Conservation (phyloP, 805 yeast species). For the Starmerella bombi region DNA sequence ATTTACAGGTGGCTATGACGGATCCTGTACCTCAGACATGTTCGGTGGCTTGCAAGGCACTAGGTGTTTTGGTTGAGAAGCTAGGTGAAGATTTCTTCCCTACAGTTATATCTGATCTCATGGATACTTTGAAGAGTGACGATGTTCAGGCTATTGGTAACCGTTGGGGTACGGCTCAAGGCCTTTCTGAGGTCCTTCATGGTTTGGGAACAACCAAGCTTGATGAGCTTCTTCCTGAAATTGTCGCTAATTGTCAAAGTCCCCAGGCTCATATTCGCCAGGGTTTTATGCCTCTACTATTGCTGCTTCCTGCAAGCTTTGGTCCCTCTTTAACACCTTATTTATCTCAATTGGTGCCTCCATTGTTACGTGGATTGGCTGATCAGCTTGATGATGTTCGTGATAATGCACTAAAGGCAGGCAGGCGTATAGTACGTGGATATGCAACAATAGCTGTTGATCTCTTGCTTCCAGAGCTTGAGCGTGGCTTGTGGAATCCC, state of each 20-base stretch:
- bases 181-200: constrained; percentile 80
- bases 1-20: constrained; percentile 87
- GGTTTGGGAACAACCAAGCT: constrained; percentile 81
- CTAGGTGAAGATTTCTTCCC: constrained; percentile 96
- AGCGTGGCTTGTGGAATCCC: constrained; percentile 69
- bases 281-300: constrained; percentile 79
- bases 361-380: constrained; percentile 81
- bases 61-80: constrained; percentile 91
- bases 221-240: constrained; percentile 76
- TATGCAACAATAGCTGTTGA: constrained; percentile 90
- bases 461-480: constrained; percentile 83
- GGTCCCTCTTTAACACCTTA: constrained; percentile 79
- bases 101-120: constrained; percentile 65
- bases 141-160: constrained; percentile 78
- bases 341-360: constrained; percentile 73
- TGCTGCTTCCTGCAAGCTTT: constrained; percentile 88
- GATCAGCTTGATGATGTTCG: constrained; percentile 76
- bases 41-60: constrained; percentile 93
- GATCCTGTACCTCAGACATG: constrained; percentile 97
- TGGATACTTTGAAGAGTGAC: constrained; percentile 45
- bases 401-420: constrained; percentile 83
- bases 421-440: constrained; percentile 78
- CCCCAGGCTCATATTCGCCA: constrained; percentile 66
- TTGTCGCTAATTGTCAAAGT: constrained; percentile 57
- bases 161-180: constrained; percentile 94